Percentiles rank a stretch among this genome's conserved stretches.
phyloP scores from a whole-genome alignment of 2,329 filamentous ascomycete genomes.

The Trichoderma citrinoviride region DNA sequence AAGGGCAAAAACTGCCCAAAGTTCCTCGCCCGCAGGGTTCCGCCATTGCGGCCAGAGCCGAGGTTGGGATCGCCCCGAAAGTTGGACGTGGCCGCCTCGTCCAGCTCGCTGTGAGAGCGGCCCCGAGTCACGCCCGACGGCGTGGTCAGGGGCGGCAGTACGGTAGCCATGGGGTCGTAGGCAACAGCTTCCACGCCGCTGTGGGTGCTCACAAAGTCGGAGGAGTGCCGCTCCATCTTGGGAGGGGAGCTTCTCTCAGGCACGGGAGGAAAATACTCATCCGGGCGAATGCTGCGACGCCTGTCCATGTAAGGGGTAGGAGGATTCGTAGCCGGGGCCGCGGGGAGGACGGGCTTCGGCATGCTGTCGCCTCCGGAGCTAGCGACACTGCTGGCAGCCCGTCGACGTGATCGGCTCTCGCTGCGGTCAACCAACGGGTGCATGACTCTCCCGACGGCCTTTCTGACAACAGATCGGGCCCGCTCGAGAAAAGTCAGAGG shows the following conservation, averaged over 20 bases:
- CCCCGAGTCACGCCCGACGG: conserved; percentile 25
- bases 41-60: conserved; percentile 42
- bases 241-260: conserved; percentile 35
- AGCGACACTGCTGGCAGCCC: conserved; percentile 61
- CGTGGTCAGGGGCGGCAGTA: conserved; percentile 33
- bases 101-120: conserved; percentile 30
- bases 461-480: conserved; percentile 74
- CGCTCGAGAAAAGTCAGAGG: conserved; percentile 85
- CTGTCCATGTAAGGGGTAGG: conserved; percentile 54
- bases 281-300: conserved; percentile 52
- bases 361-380: conserved; percentile 61
- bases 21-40: conserved; percentile 43
- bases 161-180: conserved; percentile 43
- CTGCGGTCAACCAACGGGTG: conserved; percentile 58
- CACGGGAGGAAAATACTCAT: conserved; percentile 52
- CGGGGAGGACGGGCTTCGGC: conserved; percentile 37
- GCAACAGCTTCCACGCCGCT: conserved; percentile 30
- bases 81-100: conserved; percentile 27
- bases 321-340: not conserved
- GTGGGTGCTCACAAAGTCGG: conserved; percentile 30
- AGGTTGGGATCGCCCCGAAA: conserved; percentile 28
- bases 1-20: conserved; percentile 47
- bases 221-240: conserved; percentile 27
- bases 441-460: conserved; percentile 62
- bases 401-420: conserved; percentile 52